phyloP scores from a whole-genome alignment of 148 eudicot species.

The Hydrangea macrophylla region DNA sequence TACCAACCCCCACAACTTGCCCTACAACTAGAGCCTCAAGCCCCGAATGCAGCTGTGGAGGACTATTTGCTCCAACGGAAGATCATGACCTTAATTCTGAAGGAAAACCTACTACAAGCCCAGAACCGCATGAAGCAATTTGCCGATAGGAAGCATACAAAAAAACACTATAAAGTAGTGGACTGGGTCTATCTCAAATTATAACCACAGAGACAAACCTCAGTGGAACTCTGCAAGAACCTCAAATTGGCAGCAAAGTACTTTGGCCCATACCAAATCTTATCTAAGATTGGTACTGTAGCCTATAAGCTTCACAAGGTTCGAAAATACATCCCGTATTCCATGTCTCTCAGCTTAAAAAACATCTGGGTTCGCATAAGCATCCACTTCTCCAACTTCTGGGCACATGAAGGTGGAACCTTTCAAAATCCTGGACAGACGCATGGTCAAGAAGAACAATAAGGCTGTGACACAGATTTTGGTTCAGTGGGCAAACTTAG shows the following conservation, averaged over 20 bases:
- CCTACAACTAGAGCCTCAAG: no score
- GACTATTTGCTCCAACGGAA: no score
- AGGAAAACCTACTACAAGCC: background rate
- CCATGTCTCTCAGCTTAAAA: conserved; percentile 1
- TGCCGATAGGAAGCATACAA: background rate
- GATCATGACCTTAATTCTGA: no score
- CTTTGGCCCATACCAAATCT: conserved; percentile 6
- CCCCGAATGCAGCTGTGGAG: no score
- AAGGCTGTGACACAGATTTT: no score
- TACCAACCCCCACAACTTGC: no score
- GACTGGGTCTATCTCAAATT: conserved; percentile 4
- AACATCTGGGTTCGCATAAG: no score
- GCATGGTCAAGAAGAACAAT: no score
- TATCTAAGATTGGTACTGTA: background rate
- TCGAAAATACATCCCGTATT: background rate
- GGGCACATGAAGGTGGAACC: no score
- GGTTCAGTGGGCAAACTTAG: no score
- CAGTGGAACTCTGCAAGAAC: background rate
- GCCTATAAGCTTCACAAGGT: background rate
- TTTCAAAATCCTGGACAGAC: no score
- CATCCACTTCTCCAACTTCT: no score
- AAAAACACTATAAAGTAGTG: background rate
- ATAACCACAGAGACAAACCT: background rate
- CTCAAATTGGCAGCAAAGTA: background rate
- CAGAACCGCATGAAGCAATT: background rate